Evolutionary conservation across 148 eudicot species (phyloP), one percentile per base, ranked within the genome.

Genomic region (Amaranthus palmeri): DNA sequence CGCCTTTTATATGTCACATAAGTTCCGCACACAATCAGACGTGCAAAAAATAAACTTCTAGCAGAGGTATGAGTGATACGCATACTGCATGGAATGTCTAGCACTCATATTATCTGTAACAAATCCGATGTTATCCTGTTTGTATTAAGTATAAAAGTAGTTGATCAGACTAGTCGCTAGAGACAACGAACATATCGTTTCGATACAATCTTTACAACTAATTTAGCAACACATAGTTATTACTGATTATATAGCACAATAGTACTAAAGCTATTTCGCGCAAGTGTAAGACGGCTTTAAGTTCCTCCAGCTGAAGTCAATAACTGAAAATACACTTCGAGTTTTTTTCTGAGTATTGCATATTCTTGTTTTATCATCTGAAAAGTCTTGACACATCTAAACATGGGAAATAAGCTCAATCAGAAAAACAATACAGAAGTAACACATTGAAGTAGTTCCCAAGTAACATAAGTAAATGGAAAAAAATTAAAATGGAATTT

Each of bases 341-440:
- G 90, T 77, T 87, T 87, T 81, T 78, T 88, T 78, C 75, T 83
- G 42, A 91, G 79, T 43, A 80, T 76, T 5, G 75, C 79, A 63
- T 88, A 84, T 76, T 91, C 97, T 67, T 87, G 84, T 67, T 88
- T 91, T 47, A 84, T 87, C 61, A 77, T 78, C 69, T 88, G 84
- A 70, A 88, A 87, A 66, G 86, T 73, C 76, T 82, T 83, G 17
- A 78, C 76, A 82, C 97, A 91, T 82, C 93, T 91, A 77, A 51
- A 57, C 42, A 41, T 68, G 49, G 53, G 4, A 70, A 61, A 75
- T 18, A 45, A 47, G 57, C 14, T 41, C 10, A 12, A 47, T 68
- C 52, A 70, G 65, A 40, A 36, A 40, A 10, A 11, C 3, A 44
- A 49, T 8, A 57, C 57, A n/a, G 4, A 50, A 4, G 13, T 18